These are phyloP conservation scores for Sphagnum tenellum DNA, from an alignment of 225 moss, liverwort and hornwort genomes.

Conservation along the genomic window DNA sequence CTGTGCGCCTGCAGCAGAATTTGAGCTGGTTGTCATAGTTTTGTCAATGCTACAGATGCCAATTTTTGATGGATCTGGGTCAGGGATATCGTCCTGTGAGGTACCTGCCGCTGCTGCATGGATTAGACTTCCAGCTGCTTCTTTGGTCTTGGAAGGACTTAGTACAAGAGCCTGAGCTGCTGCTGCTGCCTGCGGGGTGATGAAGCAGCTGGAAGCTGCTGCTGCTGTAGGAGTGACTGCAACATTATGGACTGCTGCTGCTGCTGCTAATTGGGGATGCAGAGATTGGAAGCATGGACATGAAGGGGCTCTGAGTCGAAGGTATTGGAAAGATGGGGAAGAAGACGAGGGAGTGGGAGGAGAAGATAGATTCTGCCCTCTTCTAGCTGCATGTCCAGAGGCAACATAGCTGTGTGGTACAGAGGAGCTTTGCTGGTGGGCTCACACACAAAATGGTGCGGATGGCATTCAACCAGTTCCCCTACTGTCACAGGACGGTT, in stretches of 20 bases:
- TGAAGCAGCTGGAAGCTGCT: neutral
- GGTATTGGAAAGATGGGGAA: slow-evolving; percentile 17
- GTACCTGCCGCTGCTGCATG: slow-evolving; percentile 13
- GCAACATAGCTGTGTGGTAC: slow-evolving; percentile 58
- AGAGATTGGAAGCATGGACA: slow-evolving; percentile 48
- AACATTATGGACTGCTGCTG: neutral
- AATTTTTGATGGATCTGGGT: no score
- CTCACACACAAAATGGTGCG: slow-evolving; percentile 82
- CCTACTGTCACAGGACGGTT: slow-evolving; percentile 49
- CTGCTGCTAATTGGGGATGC: neutral
- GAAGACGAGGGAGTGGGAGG: slow-evolving; percentile 67
- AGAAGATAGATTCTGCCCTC: slow-evolving; percentile 66
- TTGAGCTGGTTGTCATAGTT: no score
- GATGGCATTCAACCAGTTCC: slow-evolving; percentile 50
- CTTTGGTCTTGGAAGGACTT: neutral
- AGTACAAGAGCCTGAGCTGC: neutral
- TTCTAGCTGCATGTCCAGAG: slow-evolving; percentile 65
- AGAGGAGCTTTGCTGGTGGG: slow-evolving; percentile 49
- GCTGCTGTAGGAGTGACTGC: no score
- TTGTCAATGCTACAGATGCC: no score
- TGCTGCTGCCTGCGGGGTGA: slow-evolving; percentile 5
- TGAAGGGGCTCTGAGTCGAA: slow-evolving; percentile 11
- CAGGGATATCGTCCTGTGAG: neutral
- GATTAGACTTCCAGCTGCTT: no score
- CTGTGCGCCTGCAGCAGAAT: no score